A percentile compares a stretch with the other conserved stretches of the same genome.
phyloP scores from a whole-genome alignment of 129 eudicot genomes.

The Artemisia argyi region DNA sequence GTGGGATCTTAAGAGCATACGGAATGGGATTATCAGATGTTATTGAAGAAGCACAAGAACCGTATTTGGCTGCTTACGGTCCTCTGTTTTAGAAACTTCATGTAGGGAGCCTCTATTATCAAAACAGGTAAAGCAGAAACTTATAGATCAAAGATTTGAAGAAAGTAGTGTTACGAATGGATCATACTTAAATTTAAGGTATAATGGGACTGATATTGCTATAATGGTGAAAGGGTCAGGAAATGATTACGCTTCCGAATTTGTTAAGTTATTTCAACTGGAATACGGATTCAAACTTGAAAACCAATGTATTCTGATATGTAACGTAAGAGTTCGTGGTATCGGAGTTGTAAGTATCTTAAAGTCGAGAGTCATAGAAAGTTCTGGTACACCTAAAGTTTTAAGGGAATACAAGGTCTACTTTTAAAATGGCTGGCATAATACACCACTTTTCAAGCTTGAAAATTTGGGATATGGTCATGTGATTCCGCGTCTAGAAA shows the following conservation, averaged over 20 bases:
- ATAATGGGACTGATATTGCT: no score
- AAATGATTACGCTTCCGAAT: no score
- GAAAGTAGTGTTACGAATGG: no score
- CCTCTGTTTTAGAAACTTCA: constrained; percentile 70
- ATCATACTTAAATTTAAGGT: no score
- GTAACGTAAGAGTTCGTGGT: constrained; percentile 97
- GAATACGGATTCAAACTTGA: constrained; percentile 94
- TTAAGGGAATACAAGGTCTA: constrained; percentile 44
- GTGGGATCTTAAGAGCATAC: constrained; percentile 91
- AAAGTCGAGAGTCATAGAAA: constrained; percentile 56
- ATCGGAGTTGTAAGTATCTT: constrained; percentile 85
- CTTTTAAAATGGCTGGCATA: no score
- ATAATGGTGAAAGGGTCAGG: no score
- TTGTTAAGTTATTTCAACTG: constrained; percentile 74
- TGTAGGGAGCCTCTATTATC: no score
- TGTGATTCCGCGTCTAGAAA: no score
- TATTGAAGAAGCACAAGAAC: constrained; percentile 92
- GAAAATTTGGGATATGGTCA: no score
- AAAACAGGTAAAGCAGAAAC: no score
- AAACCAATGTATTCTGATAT: constrained; percentile 67
- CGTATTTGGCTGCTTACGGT: constrained; percentile 75
- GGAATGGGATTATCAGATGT: constrained; percentile 99
- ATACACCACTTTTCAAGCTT: no score
- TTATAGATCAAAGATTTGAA: no score
- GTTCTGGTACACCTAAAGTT: constrained; percentile 45